phyloP scores from a whole-genome alignment of 2,329 filamentous ascomycete species.

The Monosporascus sp. region DNA sequence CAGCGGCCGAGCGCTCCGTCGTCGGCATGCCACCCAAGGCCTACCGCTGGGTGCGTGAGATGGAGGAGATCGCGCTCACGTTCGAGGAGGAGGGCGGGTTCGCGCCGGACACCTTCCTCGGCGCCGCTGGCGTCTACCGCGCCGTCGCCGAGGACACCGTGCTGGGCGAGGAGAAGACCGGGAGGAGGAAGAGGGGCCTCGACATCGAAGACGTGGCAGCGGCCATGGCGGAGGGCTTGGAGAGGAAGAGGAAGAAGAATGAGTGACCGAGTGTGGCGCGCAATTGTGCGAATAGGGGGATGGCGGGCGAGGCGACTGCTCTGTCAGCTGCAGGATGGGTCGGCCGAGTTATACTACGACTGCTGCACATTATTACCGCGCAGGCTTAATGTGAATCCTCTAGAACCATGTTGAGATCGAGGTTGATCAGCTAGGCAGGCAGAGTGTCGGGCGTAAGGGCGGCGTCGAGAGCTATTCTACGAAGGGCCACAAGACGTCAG shows the following conservation, averaged over 20 bases:
- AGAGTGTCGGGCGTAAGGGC: no score
- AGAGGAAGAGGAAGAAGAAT: conserved; percentile 27
- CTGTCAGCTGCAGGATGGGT: no score
- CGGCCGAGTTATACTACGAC: no score
- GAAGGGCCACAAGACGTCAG: no score
- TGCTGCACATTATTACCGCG: no score
- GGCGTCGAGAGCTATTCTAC: no score
- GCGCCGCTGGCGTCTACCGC: conserved; percentile 58
- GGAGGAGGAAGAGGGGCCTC: conserved; percentile 49
- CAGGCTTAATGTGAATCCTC: no score
- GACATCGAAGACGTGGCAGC: conserved; percentile 54
- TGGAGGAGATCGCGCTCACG: conserved; percentile 68
- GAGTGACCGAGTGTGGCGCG: conserved; percentile 3
- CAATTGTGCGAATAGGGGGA: no score
- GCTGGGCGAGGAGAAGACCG: conserved; percentile 54
- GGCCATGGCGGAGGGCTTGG: conserved; percentile 25
- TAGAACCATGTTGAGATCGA: no score
- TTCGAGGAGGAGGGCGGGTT: conserved; percentile 63
- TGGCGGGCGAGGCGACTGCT: no score
- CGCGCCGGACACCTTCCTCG: conserved; percentile 47
- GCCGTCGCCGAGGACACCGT: conserved; percentile 57
- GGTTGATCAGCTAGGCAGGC: no score
- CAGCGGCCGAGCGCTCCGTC: conserved; percentile 45
- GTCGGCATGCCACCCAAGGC: conserved; percentile 66
- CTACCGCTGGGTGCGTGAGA: conserved; percentile 72